phyloP scores from a whole-genome alignment of 768 basidiomycete species.

The Phaffia tasmanica region DNA sequence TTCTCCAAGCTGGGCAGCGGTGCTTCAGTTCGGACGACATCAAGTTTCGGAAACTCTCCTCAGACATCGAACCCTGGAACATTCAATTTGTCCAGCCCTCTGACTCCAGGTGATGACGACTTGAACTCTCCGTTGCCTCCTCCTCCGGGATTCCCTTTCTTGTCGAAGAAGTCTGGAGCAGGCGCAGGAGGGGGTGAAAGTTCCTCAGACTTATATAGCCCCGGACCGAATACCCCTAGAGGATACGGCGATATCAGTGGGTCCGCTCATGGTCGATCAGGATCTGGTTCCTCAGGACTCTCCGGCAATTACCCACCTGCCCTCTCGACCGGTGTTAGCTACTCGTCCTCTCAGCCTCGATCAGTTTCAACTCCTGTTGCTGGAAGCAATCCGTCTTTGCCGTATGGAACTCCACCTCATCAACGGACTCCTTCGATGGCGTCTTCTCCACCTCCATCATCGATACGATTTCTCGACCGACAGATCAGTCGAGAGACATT shows the following conservation, averaged over 20 bases:
- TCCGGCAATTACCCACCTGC: constrained; percentile 8
- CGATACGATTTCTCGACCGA: constrained; percentile 12
- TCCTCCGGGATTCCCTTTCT: constrained; percentile 14
- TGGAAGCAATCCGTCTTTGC: neutral
- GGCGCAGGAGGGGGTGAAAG: constrained; percentile 2
- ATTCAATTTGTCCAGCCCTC: neutral
- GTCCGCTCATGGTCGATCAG: neutral
- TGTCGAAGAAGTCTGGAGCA: constrained; percentile 3
- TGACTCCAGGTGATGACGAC: neutral
- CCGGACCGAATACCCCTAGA: constrained; percentile 2
- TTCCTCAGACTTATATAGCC: neutral
- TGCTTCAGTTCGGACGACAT: constrained; percentile 10
- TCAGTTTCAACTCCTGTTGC: constrained; percentile 17
- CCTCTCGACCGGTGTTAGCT: constrained; percentile 11
- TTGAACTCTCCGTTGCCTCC: constrained; percentile 4
- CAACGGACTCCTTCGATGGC: neutral
- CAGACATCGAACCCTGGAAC: constrained; percentile 6
- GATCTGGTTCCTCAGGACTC: constrained; percentile 8
- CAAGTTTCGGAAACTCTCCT: constrained; percentile 23
- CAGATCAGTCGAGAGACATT: constrained; percentile 18
- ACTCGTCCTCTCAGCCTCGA: constrained; percentile 11
- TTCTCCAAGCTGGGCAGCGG: constrained; percentile 35
- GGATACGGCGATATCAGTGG: neutral
- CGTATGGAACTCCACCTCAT: neutral
- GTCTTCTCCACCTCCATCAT: constrained; percentile 10